Percentiles rank a stretch among this genome's conserved stretches.
These are phyloP conservation scores for Mycosarcoma mackinlayi DNA, from an alignment of 1,284 basidiomycete genomes.

Conservation along the genomic window DNA sequence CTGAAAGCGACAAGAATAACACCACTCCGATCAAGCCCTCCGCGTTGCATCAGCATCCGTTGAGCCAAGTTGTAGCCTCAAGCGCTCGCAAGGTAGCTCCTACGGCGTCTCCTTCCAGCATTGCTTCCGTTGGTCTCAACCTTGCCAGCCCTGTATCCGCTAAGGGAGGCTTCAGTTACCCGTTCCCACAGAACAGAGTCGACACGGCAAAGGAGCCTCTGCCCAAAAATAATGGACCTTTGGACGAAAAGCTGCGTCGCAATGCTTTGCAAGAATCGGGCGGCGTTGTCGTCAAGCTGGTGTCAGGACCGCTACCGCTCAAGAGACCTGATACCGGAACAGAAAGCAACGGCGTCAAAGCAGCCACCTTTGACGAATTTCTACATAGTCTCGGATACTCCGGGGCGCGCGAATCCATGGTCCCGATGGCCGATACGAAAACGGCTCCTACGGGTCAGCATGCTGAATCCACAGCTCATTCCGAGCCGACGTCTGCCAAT, in stretches of 20 bases:
- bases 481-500: too few species aligned
- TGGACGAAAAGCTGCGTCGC: neutral
- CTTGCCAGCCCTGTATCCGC: constrained; percentile 4
- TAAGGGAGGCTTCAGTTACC: neutral
- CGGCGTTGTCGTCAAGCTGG: neutral
- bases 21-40: neutral
- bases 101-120: neutral
- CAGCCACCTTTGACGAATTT: too few species aligned
- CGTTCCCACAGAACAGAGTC: neutral
- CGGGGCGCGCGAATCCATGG: too few species aligned
- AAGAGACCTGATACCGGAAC: too few species aligned
- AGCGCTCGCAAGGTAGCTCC: neutral
- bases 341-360: too few species aligned
- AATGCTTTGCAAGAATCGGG: neutral
- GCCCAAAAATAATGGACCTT: neutral
- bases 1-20: neutral
- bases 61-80: neutral
- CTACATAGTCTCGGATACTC: too few species aligned
- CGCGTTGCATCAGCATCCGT: neutral
- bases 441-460: too few species aligned
- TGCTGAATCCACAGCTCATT: too few species aligned
- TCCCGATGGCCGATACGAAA: too few species aligned
- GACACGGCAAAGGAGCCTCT: neutral
- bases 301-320: too few species aligned
- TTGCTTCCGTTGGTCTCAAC: constrained; percentile 17